Conservation (phyloP, 768 basidiomycete genomes). For the Rhodocollybia butyracea region DNA sequence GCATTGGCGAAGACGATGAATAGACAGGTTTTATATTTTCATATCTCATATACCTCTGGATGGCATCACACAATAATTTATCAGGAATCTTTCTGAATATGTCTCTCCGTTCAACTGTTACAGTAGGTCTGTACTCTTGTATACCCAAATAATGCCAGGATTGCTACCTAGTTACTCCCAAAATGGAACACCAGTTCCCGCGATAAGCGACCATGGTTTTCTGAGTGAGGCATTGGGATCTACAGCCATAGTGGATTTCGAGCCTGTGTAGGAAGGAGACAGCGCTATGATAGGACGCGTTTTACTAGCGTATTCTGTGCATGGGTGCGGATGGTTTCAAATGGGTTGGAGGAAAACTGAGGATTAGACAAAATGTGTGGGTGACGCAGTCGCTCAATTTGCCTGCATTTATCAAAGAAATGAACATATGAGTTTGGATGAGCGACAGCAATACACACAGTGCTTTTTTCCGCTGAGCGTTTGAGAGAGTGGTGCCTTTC, state of each 20-base stretch:
- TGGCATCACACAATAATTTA: no score
- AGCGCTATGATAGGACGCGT: slow-evolving; percentile 28
- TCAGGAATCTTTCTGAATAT: no score
- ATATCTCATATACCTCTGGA: slow-evolving; percentile 1
- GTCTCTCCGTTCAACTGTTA: no score
- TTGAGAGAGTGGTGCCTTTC: slow-evolving; percentile 52
- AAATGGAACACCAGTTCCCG: no score
- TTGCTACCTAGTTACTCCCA: no score
- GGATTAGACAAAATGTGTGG: slow-evolving; percentile 67
- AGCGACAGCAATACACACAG: slow-evolving; percentile 39
- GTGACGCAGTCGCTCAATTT: slow-evolving; percentile 64
- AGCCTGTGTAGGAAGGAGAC: no score
- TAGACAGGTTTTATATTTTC: not conserved
- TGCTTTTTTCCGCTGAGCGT: slow-evolving; percentile 60
- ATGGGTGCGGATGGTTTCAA: slow-evolving; percentile 75
- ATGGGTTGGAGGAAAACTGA: slow-evolving; percentile 66
- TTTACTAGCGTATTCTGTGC: slow-evolving; percentile 74
- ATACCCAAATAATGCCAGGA: no score
- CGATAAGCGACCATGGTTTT: no score
- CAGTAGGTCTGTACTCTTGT: no score
- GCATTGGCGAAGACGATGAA: slow-evolving; percentile 34
- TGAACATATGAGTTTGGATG: not conserved
- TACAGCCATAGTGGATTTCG: no score
- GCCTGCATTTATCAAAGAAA: slow-evolving; percentile 31
- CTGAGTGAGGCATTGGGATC: no score